Evolutionary conservation across 257 asterid genomes (phyloP), one percentile per base, ranked within the genome.

Genomic region (Nicotiana obtusifolia): DNA sequence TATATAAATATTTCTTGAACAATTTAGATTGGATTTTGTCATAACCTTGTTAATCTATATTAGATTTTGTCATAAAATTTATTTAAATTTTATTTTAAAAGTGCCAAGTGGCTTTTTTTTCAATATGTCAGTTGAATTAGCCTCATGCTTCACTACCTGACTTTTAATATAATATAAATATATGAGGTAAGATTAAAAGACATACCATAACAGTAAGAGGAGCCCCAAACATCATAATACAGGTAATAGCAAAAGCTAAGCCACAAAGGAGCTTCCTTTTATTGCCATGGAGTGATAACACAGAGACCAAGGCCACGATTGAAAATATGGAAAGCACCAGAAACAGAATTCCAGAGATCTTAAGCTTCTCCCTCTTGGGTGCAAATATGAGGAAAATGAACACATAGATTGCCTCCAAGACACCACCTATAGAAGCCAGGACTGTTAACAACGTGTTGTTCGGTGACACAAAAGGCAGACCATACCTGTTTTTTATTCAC

Each of bases 151-250:
- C n/a, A n/a, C n/a, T n/a, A n/a, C n/a, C n/a, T n/a, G n/a, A n/a
- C n/a, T n/a, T n/a, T n/a, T n/a, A n/a, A n/a, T n/a, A n/a, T n/a
- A n/a, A n/a, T n/a, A n/a, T n/a, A n/a, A n/a, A 28, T 30, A 30
- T 30, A 30, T 30, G 31, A 30, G 0, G 37, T 35, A 47, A 80
- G 5, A 24, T 35, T 19, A 13, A 26, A 10, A 59, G 66, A 64
- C 89, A 81, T 87, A 95, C 98, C 93, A 93, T 90, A 66, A 91
- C 73, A 0, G 98, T 89, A 1, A 95, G 68, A 30, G 99, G 99
- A 5, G 99, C 90, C 52, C 90, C 99, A 81, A 93, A 95, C 98
- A 95, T 95, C 0, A 91, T 62, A 76, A 91, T 90, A 75, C 95
- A 92, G 89, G 91, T 92, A 3, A 93, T 30, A 0, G 93, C 75